Conservation (phyloP, 1,139 yeast genomes). For the Lodderomyces elongisporus region DNA sequence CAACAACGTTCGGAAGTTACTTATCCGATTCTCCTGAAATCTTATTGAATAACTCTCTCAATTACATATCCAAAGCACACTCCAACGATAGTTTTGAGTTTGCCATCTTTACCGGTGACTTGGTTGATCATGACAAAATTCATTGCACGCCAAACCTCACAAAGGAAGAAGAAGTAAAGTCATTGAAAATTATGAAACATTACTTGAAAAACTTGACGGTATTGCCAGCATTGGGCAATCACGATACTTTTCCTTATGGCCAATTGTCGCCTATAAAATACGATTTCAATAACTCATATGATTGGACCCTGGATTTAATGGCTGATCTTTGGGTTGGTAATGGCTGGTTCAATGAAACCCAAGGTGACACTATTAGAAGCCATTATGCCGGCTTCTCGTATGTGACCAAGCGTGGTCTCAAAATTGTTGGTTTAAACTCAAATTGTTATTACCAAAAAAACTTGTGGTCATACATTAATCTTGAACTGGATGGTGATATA, state of each 20-base stretch:
- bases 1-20: constrained; percentile 58
- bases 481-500: constrained; percentile 49
- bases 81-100: constrained; percentile 44
- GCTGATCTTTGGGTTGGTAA: constrained; percentile 50
- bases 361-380: constrained; percentile 16
- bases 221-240: constrained; percentile 66
- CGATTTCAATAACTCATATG: constrained; percentile 41
- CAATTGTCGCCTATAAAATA: constrained; percentile 51
- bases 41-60: constrained; percentile 51
- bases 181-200: constrained; percentile 51
- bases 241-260: constrained; percentile 70
- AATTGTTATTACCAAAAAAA: constrained; percentile 64
- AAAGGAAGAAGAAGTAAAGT: constrained; percentile 46
- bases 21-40: constrained; percentile 62
- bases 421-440: constrained; percentile 61
- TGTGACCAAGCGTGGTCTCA: constrained; percentile 51
- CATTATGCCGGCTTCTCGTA: constrained; percentile 65
- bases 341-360: constrained; percentile 31
- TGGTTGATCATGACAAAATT: constrained; percentile 55
- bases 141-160: constrained; percentile 46
- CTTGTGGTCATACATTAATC: constrained; percentile 56
- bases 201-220: constrained; percentile 53
- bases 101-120: constrained; percentile 65
- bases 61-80: constrained; percentile 35
- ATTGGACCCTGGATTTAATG: constrained; percentile 46